Conservation (phyloP, 495 filamentous ascomycete species). For the Lichenothelia convexa region DNA sequence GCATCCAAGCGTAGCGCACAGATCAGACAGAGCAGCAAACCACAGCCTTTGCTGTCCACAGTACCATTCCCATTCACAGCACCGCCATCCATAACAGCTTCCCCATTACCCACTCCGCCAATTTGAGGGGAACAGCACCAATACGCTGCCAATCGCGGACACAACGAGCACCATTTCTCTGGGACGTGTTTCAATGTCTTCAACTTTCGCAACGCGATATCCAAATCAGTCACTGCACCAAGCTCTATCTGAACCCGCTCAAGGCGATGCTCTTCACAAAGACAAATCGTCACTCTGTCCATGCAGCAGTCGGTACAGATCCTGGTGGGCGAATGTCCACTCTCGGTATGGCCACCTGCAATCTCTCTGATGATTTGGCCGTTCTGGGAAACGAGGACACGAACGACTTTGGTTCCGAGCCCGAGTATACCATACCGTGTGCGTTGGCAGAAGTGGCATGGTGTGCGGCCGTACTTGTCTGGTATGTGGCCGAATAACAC, state of each 20-base stretch:
- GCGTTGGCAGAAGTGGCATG: slow-evolving; percentile 25
- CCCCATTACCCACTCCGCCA: slow-evolving; percentile 6
- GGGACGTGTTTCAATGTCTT: slow-evolving; percentile 1
- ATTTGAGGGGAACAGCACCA: slow-evolving; percentile 14
- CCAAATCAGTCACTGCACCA: slow-evolving; percentile 14
- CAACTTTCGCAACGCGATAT: slow-evolving; percentile 14
- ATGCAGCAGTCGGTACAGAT: slow-evolving; percentile 25
- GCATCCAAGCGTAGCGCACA: slow-evolving; percentile 17
- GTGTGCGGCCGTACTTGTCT: slow-evolving; percentile 7
- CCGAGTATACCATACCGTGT: slow-evolving; percentile 22
- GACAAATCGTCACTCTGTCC: slow-evolving; percentile 16
- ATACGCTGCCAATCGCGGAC: slow-evolving; percentile 22
- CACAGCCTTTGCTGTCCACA: slow-evolving; percentile 19
- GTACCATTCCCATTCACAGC: too few relatives aligned
- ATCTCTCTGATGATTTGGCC: slow-evolving; percentile 19
- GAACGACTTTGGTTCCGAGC: slow-evolving; percentile 14
- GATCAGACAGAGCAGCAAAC: slow-evolving; percentile 22
- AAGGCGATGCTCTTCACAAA: slow-evolving; percentile 19
- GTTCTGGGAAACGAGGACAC: slow-evolving; percentile 15
- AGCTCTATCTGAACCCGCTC: slow-evolving; percentile 8
- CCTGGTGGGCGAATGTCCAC: slow-evolving; percentile 17
- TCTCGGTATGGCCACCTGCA: slow-evolving; percentile 15
- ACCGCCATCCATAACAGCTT: slow-evolving; percentile 1
- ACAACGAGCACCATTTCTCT: slow-evolving; percentile 25
- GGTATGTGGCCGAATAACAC: slow-evolving; percentile 21